A percentile compares a stretch with the other conserved stretches of the same genome.
phyloP scores from a whole-genome alignment of 208 protist genomes.

The Tritrichomonas musculus region DNA sequence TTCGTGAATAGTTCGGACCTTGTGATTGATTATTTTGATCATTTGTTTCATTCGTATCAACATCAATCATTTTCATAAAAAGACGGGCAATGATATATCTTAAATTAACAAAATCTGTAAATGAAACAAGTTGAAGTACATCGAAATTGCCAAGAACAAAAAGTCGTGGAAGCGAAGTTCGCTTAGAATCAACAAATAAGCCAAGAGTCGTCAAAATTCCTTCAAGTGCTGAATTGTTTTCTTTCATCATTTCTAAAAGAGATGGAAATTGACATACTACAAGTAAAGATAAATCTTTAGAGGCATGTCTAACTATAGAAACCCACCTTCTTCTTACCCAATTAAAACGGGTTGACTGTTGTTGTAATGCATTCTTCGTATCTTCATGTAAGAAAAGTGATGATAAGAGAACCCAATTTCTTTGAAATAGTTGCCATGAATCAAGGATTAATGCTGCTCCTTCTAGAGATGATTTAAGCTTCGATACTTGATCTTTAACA shows the following conservation, averaged over 20 bases:
- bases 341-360: background rate
- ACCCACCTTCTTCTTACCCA: background rate
- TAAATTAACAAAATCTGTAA: background rate
- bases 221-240: background rate
- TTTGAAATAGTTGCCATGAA: background rate
- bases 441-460: background rate
- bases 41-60: background rate
- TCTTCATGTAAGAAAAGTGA: background rate
- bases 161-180: background rate
- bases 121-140: background rate
- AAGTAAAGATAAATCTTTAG: background rate
- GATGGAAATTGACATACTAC: background rate
- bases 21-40: background rate
- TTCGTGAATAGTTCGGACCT: background rate
- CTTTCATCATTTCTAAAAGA: background rate
- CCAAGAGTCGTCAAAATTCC: background rate
- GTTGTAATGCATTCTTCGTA: background rate
- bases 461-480: background rate
- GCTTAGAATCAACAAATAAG: background rate
- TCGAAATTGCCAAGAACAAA: background rate
- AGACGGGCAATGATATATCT: background rate
- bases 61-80: background rate
- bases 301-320: background rate
- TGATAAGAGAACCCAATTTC: background rate
- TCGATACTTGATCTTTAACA: background rate